Conservation (phyloP, 75 land plant species). For the Pinus taeda region DNA sequence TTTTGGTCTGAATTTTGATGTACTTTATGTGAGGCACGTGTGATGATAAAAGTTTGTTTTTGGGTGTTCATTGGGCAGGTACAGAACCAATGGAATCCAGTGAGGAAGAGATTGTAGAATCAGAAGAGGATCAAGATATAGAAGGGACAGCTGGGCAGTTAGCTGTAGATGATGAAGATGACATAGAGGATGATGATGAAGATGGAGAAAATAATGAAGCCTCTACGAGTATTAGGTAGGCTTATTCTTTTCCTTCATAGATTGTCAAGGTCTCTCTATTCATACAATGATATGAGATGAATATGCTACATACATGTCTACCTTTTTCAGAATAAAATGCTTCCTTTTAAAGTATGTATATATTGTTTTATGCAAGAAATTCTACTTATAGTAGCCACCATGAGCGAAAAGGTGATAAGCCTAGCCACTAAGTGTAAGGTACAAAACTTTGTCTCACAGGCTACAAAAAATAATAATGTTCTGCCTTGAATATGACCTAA, state of each 20-base stretch:
- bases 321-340: too few relatives aligned
- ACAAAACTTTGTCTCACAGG: too few relatives aligned
- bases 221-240: constrained; percentile 13
- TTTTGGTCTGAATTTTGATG: not conserved
- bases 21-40: not conserved
- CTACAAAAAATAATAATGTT: too few relatives aligned
- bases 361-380: too few relatives aligned
- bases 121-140: constrained; percentile 2
- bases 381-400: too few relatives aligned
- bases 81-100: not conserved
- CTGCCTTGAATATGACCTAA: too few relatives aligned
- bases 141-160: not conserved
- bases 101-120: constrained; percentile 5
- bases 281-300: not conserved
- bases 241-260: not conserved
- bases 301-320: not conserved
- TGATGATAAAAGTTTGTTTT: not conserved
- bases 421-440: too few relatives aligned
- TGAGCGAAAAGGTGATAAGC: too few relatives aligned
- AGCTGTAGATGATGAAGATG: constrained; percentile 12
- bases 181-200: constrained; percentile 9
- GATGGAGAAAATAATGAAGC: constrained; percentile 1
- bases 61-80: not conserved
- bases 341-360: too few relatives aligned
- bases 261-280: not conserved